These are phyloP conservation scores for Jackrogersella minutella DNA, from an alignment of 495 filamentous ascomycete species.

Conservation along the genomic window DNA sequence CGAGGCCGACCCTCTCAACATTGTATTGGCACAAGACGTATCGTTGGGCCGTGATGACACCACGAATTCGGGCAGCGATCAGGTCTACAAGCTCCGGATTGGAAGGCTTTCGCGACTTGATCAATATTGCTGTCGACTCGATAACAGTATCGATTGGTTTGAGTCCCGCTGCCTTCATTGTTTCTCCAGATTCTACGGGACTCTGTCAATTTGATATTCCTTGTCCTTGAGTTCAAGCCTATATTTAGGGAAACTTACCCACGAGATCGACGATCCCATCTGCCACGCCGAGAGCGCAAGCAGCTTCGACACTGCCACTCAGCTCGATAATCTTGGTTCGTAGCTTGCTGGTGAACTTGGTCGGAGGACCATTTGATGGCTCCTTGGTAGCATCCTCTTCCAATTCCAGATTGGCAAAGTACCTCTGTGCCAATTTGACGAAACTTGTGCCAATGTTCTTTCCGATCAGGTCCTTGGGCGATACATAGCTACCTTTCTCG, in stretches of 20 bases:
- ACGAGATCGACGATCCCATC: constrained; percentile 98
- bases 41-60: constrained; percentile 95
- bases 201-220: neutral
- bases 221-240: neutral
- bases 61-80: constrained; percentile 82
- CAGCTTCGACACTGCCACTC: constrained; percentile 95
- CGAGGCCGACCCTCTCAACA: constrained; percentile 72
- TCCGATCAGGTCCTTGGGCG: constrained; percentile 82
- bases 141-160: constrained; percentile 95
- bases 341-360: constrained; percentile 56
- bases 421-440: constrained; percentile 77
- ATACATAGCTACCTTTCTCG: constrained; percentile 75
- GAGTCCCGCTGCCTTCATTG: constrained; percentile 96
- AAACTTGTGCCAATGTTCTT: constrained; percentile 97
- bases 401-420: constrained; percentile 80
- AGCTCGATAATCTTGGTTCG: constrained; percentile 89
- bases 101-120: constrained; percentile 88
- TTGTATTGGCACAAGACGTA: constrained; percentile 98
- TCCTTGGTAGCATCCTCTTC: constrained; percentile 48
- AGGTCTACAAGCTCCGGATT: constrained; percentile 79
- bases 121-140: constrained; percentile 83
- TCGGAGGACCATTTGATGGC: neutral
- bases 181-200: constrained; percentile 89
- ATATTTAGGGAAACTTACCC: constrained; percentile 63
- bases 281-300: constrained; percentile 93